phyloP scores from a whole-genome alignment of 441 rosid species.

The Daphne laureola region DNA sequence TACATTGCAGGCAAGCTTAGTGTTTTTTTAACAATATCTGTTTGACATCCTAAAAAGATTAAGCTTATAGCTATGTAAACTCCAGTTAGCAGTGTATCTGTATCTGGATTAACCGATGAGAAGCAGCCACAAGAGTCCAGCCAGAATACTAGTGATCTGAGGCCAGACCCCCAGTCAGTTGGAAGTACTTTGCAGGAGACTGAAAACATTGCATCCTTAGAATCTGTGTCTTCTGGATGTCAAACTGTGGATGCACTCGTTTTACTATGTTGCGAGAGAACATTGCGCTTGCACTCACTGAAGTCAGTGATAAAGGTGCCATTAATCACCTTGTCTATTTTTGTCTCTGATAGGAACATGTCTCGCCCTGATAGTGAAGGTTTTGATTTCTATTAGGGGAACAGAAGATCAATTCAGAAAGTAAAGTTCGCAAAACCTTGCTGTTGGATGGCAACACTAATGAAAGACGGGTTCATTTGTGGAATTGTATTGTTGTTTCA shows the following conservation, averaged over 20 bases:
- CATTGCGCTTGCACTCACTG: constrained; percentile 36
- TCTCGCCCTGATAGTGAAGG: constrained; percentile 19
- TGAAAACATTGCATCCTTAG: constrained; percentile 19
- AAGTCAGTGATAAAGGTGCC: constrained; percentile 50
- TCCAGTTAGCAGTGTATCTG: constrained; percentile 29
- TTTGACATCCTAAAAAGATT: constrained; percentile 11
- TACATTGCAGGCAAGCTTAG: constrained; percentile 48
- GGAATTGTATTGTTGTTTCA: constrained; percentile 45
- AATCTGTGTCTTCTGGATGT: constrained; percentile 21
- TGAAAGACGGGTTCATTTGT: constrained; percentile 35
- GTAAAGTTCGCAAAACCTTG: constrained; percentile 49
- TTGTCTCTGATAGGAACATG: constrained; percentile 9
- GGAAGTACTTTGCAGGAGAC: constrained; percentile 19
- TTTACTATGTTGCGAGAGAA: constrained; percentile 48
- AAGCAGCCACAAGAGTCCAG: constrained; percentile 20
- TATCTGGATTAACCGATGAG: constrained; percentile 18
- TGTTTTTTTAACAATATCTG: background rate
- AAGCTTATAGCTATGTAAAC: constrained; percentile 11
- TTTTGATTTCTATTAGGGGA: constrained; percentile 31
- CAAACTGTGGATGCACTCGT: constrained; percentile 29
- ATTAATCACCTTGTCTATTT: constrained; percentile 12
- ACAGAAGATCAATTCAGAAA: constrained; percentile 39
- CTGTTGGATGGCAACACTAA: constrained; percentile 52
- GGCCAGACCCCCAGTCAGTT: constrained; percentile 20
- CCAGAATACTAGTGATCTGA: constrained; percentile 20